A percentile compares a stretch with the other conserved stretches of the same genome.
phyloP scores from a whole-genome alignment of 768 basidiomycete genomes.

The Clavulina sp. region DNA sequence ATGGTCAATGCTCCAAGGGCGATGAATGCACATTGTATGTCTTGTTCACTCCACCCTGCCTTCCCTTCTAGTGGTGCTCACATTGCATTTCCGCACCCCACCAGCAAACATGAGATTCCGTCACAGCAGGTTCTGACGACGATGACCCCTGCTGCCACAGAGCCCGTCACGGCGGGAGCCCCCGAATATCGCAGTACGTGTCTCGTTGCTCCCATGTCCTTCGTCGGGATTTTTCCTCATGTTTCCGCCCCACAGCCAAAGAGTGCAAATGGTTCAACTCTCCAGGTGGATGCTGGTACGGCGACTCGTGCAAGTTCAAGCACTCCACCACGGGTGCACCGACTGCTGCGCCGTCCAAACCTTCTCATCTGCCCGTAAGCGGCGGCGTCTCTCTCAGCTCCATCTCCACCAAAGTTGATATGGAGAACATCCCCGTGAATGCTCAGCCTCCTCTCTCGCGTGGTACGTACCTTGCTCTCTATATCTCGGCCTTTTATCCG shows the following conservation, averaged over 20 bases:
- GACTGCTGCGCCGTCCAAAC: not conserved
- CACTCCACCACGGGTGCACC: not conserved
- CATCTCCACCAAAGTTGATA: not conserved
- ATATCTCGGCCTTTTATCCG: too few relatives aligned
- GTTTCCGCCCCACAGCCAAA: not conserved
- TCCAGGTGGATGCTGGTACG: constrained; percentile 1
- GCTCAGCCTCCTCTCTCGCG: not conserved
- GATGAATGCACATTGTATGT: not conserved
- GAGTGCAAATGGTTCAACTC: constrained; percentile 2
- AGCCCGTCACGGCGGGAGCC: not conserved
- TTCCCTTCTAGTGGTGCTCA: not conserved
- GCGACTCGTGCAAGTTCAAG: not conserved
- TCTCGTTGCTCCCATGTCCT: not conserved
- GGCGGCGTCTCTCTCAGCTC: not conserved
- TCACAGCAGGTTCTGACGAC: not conserved
- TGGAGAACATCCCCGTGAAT: not conserved
- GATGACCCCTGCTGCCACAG: not conserved
- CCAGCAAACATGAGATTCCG: not conserved
- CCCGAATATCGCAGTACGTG: constrained; percentile 1
- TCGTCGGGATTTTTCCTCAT: not conserved
- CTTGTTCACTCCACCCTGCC: not conserved
- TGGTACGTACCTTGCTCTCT: too few relatives aligned
- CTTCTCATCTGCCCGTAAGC: too few relatives aligned
- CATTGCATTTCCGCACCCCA: too few relatives aligned
- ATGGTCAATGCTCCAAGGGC: not conserved